Conservation (phyloP, 176 grass and related monocot genomes). For the Triticum urartu region DNA sequence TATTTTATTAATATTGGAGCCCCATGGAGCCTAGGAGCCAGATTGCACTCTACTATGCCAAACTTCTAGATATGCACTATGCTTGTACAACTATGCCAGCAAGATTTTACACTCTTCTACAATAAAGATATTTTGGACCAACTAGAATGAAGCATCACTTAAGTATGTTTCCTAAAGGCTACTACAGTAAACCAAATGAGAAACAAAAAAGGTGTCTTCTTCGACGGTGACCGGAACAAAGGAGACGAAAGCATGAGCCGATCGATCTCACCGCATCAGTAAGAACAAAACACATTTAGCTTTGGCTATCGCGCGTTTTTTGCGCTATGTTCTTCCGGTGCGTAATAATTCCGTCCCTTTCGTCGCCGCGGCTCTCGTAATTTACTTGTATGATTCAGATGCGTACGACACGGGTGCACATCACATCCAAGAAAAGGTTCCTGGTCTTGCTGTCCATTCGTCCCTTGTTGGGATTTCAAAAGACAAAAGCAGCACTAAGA, state of each 20-base stretch:
- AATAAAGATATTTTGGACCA: no score
- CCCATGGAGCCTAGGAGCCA: no score
- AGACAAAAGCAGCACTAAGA: background rate
- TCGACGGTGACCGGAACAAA: background rate
- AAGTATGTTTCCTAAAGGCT: background rate
- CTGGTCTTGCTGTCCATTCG: background rate
- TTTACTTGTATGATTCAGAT: background rate
- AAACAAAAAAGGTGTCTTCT: background rate
- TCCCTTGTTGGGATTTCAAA: slow-evolving; percentile 31
- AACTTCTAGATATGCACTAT: no score
- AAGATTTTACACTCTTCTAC: no score
- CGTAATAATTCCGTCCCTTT: background rate
- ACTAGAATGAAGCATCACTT: no score
- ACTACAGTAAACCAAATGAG: background rate
- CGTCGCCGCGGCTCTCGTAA: background rate
- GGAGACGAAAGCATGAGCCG: background rate
- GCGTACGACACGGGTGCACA: background rate
- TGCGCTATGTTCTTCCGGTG: background rate
- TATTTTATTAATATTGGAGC: no score
- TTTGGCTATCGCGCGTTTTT: background rate
- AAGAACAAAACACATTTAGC: background rate
- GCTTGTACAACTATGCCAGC: no score
- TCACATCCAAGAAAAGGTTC: slow-evolving; percentile 26
- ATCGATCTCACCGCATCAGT: background rate
- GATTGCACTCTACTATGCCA: no score